These are phyloP conservation scores for Pythium oligandrum DNA, from an alignment of 352 stramenopile genomes.

Conservation along the genomic window DNA sequence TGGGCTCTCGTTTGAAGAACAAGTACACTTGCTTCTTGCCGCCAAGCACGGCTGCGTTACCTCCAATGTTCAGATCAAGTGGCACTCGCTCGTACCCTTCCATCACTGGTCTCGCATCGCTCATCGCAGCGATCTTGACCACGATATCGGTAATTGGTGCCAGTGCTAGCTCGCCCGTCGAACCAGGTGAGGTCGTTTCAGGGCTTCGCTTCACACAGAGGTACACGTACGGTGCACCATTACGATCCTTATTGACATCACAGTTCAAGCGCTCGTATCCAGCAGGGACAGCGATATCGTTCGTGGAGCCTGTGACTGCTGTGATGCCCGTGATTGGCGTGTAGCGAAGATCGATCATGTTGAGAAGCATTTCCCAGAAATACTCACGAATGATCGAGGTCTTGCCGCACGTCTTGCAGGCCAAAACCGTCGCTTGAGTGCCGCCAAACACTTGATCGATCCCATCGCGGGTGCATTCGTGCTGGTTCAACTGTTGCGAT, in stretches of 20 bases:
- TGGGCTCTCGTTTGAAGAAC: slow-evolving; percentile 65
- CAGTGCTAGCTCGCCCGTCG: slow-evolving; percentile 21
- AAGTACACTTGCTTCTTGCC: slow-evolving; percentile 86
- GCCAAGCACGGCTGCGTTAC: slow-evolving; percentile 29
- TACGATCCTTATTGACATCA: slow-evolving; percentile 84
- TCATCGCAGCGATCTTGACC: slow-evolving; percentile 54
- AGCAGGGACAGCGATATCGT: slow-evolving; percentile 56
- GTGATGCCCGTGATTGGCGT: slow-evolving; percentile 81
- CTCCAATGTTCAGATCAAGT: slow-evolving; percentile 76
- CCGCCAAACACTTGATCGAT: slow-evolving; percentile 76
- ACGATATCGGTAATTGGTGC: slow-evolving; percentile 80
- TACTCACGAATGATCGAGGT: slow-evolving; percentile 82
- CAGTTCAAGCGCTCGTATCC: slow-evolving; percentile 78
- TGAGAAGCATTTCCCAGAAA: slow-evolving; percentile 86
- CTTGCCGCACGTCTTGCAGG: slow-evolving; percentile 79
- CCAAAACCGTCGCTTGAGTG: slow-evolving; percentile 73
- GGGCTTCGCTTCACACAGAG: slow-evolving; percentile 74
- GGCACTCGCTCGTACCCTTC: slow-evolving; percentile 76
- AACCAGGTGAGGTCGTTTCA: slow-evolving; percentile 15
- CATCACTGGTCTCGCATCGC: slow-evolving; percentile 57
- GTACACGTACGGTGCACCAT: slow-evolving; percentile 74
- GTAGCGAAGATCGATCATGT: slow-evolving; percentile 88
- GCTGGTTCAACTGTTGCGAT: slow-evolving; percentile 62
- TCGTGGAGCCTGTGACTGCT: slow-evolving; percentile 65
- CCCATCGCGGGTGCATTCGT: slow-evolving; percentile 46